phyloP scores from a whole-genome alignment of 2,329 filamentous ascomycete genomes.

The Diaporthe eres region DNA sequence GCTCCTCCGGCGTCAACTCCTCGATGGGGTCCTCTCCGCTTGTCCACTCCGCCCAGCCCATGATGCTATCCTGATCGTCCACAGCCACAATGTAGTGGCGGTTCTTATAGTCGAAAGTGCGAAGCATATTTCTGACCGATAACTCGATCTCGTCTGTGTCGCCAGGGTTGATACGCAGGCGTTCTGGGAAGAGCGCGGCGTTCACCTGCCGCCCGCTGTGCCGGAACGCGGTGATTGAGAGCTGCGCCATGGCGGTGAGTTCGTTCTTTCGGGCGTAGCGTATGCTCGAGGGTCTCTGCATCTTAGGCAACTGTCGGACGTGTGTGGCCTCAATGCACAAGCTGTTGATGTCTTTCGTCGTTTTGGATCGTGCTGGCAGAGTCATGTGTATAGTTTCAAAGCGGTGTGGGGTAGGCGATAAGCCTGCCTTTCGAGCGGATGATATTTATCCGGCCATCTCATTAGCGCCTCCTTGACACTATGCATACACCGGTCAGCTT shows the following conservation, averaged over 20 bases:
- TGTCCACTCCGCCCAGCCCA: slow-evolving; percentile 28
- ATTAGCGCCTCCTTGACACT: neutral
- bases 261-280: slow-evolving; percentile 24
- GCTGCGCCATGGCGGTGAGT: neutral
- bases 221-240: slow-evolving; percentile 19
- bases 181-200: slow-evolving; percentile 36
- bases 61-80: neutral
- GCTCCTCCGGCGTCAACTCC: slow-evolving; percentile 15
- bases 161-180: neutral
- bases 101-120: neutral
- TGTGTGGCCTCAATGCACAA: neutral
- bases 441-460: neutral
- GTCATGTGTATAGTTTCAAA: neutral
- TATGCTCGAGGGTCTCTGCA: neutral
- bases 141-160: slow-evolving; percentile 14
- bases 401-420: neutral
- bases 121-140: neutral
- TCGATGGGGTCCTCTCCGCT: neutral
- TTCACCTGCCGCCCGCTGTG: slow-evolving; percentile 29
- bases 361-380: neutral
- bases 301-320: neutral
- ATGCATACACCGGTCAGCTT: neutral
- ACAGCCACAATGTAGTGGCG: slow-evolving; percentile 33
- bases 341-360: neutral
- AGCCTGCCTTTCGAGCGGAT: neutral